phyloP scores from a whole-genome alignment of 495 filamentous ascomycete species.

The Cairneyella variabilis region DNA sequence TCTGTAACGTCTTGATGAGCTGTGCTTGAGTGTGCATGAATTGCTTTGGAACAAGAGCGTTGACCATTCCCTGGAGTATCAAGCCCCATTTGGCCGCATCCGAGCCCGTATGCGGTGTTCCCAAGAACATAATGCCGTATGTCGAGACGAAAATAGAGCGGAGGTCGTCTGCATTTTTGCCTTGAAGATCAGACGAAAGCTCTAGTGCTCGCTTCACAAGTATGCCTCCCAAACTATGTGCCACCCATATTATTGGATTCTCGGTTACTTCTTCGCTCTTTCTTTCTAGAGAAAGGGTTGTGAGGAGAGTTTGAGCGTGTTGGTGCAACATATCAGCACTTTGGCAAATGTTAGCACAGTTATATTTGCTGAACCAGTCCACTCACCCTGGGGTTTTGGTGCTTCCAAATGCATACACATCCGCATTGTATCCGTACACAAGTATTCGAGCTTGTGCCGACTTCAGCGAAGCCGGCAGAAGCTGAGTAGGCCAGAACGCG shows the following conservation, averaged over 20 bases:
- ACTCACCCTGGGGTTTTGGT: constrained; percentile 35
- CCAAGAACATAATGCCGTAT: constrained; percentile 80
- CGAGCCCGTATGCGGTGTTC: constrained; percentile 81
- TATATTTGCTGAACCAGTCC: not conserved
- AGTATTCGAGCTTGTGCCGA: constrained; percentile 56
- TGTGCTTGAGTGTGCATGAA: constrained; percentile 67
- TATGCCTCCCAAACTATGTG: constrained; percentile 78
- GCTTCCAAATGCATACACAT: constrained; percentile 63
- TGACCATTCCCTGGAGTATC: constrained; percentile 69
- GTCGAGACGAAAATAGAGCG: constrained; percentile 80
- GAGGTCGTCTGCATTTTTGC: constrained; percentile 65
- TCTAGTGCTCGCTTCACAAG: constrained; percentile 64
- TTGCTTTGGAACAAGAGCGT: constrained; percentile 63
- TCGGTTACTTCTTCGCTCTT: constrained; percentile 52
- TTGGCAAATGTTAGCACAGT: not conserved
- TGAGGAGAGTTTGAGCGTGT: constrained; percentile 78
- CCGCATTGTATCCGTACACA: constrained; percentile 82
- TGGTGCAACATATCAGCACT: constrained; percentile 74
- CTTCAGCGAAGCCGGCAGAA: constrained; percentile 63
- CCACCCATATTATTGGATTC: constrained; percentile 82
- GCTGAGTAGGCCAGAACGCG: constrained; percentile 73
- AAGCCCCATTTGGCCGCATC: constrained; percentile 74
- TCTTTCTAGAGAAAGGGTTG: constrained; percentile 44
- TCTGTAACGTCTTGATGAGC: constrained; percentile 67
- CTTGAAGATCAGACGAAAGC: constrained; percentile 30